Percentiles rank a stretch among this genome's conserved stretches.
phyloP scores from a whole-genome alignment of 1,139 yeast species.

The Hemisphaericaspora xylanilytica region DNA sequence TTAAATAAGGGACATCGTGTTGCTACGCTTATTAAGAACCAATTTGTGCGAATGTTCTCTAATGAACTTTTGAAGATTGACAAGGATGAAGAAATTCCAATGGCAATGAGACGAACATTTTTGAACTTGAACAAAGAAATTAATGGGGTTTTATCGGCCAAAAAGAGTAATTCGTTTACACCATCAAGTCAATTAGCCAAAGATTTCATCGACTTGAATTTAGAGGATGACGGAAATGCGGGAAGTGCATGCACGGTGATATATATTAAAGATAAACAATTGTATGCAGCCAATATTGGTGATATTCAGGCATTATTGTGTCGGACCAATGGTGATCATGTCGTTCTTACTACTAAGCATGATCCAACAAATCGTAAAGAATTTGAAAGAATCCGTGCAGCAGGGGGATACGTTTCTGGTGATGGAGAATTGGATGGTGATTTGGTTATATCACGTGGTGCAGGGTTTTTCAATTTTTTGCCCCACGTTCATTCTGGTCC shows the following conservation, averaged over 20 bases:
- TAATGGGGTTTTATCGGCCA: constrained; percentile 40
- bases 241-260: constrained; percentile 86
- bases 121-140: constrained; percentile 78
- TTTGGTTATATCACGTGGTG: constrained; percentile 82
- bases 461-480: constrained; percentile 80
- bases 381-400: constrained; percentile 81
- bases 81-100: constrained; percentile 43
- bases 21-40: constrained; percentile 71
- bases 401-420: constrained; percentile 88
- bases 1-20: constrained; percentile 63
- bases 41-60: constrained; percentile 61
- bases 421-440: constrained; percentile 85
- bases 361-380: constrained; percentile 81
- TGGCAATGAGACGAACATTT: constrained; percentile 80
- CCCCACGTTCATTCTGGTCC: constrained; percentile 94
- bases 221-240: constrained; percentile 67
- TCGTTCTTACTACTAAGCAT: constrained; percentile 71
- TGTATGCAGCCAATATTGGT: constrained; percentile 88
- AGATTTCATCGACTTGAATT: constrained; percentile 45
- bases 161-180: constrained; percentile 29
- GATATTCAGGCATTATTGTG: constrained; percentile 83
- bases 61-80: constrained; percentile 58
- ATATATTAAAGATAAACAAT: constrained; percentile 65
- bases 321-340: constrained; percentile 76
- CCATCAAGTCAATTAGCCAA: constrained; percentile 21